A percentile compares a stretch with the other conserved stretches of the same genome.
Evolutionary conservation across 73 alveolate genomes (phyloP).

Genomic region (Diophrys sp.): DNA sequence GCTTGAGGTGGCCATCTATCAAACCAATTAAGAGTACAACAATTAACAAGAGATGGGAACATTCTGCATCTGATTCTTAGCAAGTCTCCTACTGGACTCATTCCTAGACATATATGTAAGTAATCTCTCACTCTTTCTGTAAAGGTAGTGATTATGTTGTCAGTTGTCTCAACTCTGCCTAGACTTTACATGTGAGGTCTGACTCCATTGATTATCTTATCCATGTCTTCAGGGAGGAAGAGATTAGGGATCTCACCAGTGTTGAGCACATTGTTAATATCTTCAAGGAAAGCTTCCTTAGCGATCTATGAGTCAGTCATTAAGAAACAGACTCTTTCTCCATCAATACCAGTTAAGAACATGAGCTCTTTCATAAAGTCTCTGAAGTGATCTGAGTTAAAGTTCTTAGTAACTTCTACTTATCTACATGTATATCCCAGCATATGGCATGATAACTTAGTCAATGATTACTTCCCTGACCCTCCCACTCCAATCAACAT

Average conservation of each 20-base stretch:
- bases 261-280: too few species aligned
- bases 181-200: conserved; percentile 40
- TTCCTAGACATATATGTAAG: conserved; percentile 94
- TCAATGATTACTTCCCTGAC: too few species aligned
- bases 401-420: conserved; percentile 76
- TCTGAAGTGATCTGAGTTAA: conserved; percentile 69
- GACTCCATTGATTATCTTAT: conserved; percentile 87
- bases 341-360: conserved; percentile 53
- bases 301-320: conserved; percentile 98
- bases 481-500: conserved; percentile 97
- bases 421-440: conserved; percentile 68
- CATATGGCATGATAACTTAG: conserved; percentile 75
- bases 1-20: too few species aligned
- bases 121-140: conserved; percentile 96
- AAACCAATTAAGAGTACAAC: too few species aligned
- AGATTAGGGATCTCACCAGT: conserved; percentile 99
- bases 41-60: too few species aligned
- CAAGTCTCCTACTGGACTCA: conserved; percentile 98
- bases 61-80: conserved; percentile 95
- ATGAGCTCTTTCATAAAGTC: conserved; percentile 73
- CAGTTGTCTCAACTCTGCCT: conserved; percentile 41
- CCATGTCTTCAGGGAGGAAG: conserved; percentile 96
- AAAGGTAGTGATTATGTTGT: conserved; percentile 72
- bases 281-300: conserved; percentile 99
- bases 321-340: conserved; percentile 64